phyloP scores from a whole-genome alignment of 163 green algal genomes.

The Smithsoniella earleae region DNA sequence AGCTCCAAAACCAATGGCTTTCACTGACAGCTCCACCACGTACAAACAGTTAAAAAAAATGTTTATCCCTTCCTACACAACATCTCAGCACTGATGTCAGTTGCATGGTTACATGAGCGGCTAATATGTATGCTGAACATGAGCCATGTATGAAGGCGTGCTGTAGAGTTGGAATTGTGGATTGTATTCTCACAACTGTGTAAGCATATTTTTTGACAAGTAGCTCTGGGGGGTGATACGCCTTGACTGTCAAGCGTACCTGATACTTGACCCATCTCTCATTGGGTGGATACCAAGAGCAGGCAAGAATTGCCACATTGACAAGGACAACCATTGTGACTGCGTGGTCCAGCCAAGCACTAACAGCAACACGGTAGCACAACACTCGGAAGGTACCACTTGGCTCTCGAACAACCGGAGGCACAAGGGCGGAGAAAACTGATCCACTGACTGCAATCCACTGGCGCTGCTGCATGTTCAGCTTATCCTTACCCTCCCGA shows the following conservation, averaged over 20 bases:
- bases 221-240: too few species aligned
- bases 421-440: neutral
- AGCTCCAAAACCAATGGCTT: slow-evolving; percentile 44
- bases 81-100: neutral
- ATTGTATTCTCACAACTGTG: too few species aligned
- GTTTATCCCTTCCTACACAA: slow-evolving; percentile 45
- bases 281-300: slow-evolving; percentile 41
- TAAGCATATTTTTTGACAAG: too few species aligned
- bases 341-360: slow-evolving; percentile 42
- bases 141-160: too few species aligned
- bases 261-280: neutral
- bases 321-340: slow-evolving; percentile 47
- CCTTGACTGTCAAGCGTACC: too few species aligned
- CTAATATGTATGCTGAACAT: slow-evolving; percentile 23
- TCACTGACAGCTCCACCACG: slow-evolving; percentile 50
- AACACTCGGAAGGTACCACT: neutral
- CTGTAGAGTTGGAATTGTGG: too few species aligned
- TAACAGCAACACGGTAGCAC: slow-evolving; percentile 37
- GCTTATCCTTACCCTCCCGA: neutral
- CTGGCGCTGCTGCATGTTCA: neutral
- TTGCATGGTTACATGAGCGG: too few species aligned
- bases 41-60: slow-evolving; percentile 59
- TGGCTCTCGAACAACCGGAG: slow-evolving; percentile 13
- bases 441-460: neutral
- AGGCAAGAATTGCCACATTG: slow-evolving; percentile 53